Conservation (phyloP, 139 green algal genomes). For the Trebouxia sp. region DNA sequence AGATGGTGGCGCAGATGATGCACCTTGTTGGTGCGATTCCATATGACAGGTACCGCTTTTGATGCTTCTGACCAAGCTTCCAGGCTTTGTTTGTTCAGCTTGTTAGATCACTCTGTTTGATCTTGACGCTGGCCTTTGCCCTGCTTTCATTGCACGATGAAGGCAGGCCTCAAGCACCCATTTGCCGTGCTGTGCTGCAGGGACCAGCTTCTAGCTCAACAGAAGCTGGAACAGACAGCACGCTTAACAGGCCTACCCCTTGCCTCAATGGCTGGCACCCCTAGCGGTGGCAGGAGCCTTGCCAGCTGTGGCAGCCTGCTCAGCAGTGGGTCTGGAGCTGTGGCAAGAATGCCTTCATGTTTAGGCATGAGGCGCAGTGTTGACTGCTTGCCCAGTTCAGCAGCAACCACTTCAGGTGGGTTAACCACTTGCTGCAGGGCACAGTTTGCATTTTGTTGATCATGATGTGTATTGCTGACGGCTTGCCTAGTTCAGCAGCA, state of each 20-base stretch:
- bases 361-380: background rate
- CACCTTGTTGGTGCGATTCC: constrained; percentile 10
- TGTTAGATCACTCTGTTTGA: too few species aligned
- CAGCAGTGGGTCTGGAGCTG: background rate
- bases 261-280: background rate
- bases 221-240: constrained; percentile 1
- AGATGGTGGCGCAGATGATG: constrained; percentile 26
- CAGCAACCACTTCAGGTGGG: background rate
- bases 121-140: background rate
- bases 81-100: background rate
- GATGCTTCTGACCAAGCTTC: background rate
- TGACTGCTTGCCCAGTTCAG: background rate
- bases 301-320: background rate
- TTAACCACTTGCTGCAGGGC: background rate
- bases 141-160: background rate
- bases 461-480: too few species aligned
- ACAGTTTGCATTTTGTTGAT: too few species aligned
- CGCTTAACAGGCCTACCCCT: background rate
- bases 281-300: background rate
- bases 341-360: background rate
- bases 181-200: background rate
- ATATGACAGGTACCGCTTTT: constrained; percentile 14
- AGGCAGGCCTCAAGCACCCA: background rate
- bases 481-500: too few species aligned
- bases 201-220: background rate